Conservation (phyloP, 2,329 filamentous ascomycete species). For the Didymosphaeria variabile region DNA sequence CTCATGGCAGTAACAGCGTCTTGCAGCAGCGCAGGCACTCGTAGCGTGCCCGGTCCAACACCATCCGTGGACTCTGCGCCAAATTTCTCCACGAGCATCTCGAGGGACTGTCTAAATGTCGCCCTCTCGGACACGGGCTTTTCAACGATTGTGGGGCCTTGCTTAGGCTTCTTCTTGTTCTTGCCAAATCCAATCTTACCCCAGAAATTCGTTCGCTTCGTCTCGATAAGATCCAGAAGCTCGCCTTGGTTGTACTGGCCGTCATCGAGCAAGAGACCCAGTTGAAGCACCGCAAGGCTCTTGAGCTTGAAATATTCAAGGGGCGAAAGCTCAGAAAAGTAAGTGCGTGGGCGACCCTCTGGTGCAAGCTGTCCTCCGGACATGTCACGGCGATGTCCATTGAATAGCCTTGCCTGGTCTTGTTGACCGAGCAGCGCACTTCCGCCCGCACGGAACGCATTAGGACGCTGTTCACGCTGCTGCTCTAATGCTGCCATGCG, state of each 20-base stretch:
- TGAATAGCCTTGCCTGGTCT: conserved; percentile 72
- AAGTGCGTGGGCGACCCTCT: conserved; percentile 72
- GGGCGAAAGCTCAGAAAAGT: conserved; percentile 94
- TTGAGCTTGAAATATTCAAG: conserved; percentile 98
- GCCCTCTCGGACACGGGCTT: conserved; percentile 68
- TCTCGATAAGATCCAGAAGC: conserved; percentile 89
- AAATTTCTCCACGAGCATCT: conserved; percentile 88
- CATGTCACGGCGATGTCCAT: conserved; percentile 74
- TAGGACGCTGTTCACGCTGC: conserved; percentile 86
- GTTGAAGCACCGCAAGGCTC: conserved; percentile 91
- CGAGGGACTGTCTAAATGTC: conserved; percentile 88
- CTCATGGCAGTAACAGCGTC: conserved; percentile 94
- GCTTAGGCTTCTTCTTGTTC: conserved; percentile 77
- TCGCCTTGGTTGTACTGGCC: conserved; percentile 94
- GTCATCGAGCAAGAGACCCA: conserved; percentile 92
- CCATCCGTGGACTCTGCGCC: conserved; percentile 98
- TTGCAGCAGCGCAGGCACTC: conserved; percentile 93
- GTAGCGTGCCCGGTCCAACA: conserved; percentile 87
- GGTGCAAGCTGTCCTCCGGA: conserved; percentile 62
- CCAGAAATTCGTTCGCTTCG: conserved; percentile 94
- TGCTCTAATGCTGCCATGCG: conserved; percentile 96
- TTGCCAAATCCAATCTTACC: conserved; percentile 97
- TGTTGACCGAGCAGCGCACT: conserved; percentile 70
- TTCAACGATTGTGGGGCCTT: conserved; percentile 68
- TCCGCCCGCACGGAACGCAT: conserved; percentile 78